phyloP scores from a whole-genome alignment of 2,329 filamentous ascomycete genomes.

The Paecilomyces variotii region DNA sequence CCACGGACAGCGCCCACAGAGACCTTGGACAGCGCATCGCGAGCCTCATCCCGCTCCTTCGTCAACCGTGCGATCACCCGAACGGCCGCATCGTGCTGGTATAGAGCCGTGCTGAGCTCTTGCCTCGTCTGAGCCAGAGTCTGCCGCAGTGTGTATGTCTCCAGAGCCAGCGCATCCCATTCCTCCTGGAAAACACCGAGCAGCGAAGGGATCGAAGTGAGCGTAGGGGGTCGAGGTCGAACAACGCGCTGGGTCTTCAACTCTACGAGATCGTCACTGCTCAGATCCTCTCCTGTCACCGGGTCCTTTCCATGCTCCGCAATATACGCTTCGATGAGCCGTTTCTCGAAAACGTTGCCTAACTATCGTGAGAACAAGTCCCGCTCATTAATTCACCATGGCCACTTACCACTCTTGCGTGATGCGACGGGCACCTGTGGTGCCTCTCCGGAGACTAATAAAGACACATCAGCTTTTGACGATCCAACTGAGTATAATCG shows the following conservation, averaged over 20 bases:
- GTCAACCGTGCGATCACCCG: conserved; percentile 85
- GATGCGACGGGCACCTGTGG: conserved; percentile 92
- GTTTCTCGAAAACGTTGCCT: conserved; percentile 91
- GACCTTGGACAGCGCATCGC: conserved; percentile 79
- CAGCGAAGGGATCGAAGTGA: conserved; percentile 92
- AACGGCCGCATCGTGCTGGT: conserved; percentile 95
- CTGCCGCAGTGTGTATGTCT: conserved; percentile 85
- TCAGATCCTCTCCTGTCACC: conserved; percentile 75
- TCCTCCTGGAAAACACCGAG: conserved; percentile 95
- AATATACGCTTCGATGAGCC: conserved; percentile 91
- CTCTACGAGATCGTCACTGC: conserved; percentile 75
- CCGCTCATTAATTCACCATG: conserved; percentile 5
- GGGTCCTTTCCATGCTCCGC: conserved; percentile 89
- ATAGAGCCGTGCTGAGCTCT: conserved; percentile 86
- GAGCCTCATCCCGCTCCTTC: conserved; percentile 86
- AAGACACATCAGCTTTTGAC: conserved; percentile 11
- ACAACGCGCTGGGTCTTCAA: conserved; percentile 78
- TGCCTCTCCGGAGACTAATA: conserved; percentile 84
- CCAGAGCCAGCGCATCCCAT: conserved; percentile 89
- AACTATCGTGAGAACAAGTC: conserved; percentile 21
- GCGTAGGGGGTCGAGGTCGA: conserved; percentile 79
- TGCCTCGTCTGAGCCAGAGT: conserved; percentile 84
- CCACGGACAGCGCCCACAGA: conserved; percentile 55
- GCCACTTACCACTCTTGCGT: conserved; percentile 73
- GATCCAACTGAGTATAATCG: conserved; percentile 2